phyloP scores from a whole-genome alignment of 179 eudicot species.

The Dionaea muscipula region DNA sequence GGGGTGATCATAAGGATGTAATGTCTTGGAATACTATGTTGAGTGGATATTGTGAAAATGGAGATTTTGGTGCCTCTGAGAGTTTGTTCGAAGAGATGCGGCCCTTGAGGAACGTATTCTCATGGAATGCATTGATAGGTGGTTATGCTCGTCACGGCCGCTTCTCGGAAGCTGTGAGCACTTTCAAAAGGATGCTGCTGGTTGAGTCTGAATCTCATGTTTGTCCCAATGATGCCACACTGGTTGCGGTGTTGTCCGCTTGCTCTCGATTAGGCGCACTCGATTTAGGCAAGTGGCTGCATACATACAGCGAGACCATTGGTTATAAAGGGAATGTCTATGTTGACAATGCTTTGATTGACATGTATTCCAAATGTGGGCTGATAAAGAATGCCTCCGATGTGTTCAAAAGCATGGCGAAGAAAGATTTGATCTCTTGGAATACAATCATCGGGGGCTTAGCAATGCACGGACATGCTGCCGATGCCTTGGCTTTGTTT shows the following conservation, averaged over 20 bases:
- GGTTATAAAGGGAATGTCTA: constrained; percentile 40
- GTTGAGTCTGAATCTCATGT: constrained; percentile 39
- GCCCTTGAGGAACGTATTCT: constrained; percentile 45
- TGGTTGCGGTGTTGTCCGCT: constrained; percentile 43
- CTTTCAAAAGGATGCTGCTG: constrained; percentile 48
- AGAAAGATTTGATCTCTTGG: constrained; percentile 60
- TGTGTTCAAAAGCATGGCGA: constrained; percentile 38
- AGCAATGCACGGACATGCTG: constrained; percentile 63
- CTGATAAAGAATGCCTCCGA: constrained; percentile 32
- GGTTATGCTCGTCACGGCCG: constrained; percentile 35
- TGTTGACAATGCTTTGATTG: constrained; percentile 54
- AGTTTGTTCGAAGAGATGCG: constrained; percentile 41
- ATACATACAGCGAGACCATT: constrained; percentile 35
- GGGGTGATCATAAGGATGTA: constrained; percentile 39
- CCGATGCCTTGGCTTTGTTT: constrained; percentile 46
- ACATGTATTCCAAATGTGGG: constrained; percentile 88
- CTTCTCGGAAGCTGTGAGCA: constrained; percentile 27
- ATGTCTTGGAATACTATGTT: constrained; percentile 75
- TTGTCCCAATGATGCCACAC: constrained; percentile 48
- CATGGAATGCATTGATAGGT: constrained; percentile 64
- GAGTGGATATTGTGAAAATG: constrained; percentile 47
- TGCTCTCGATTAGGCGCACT: constrained; percentile 66
- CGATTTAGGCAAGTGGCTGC: constrained; percentile 62
- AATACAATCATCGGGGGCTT: constrained; percentile 57
- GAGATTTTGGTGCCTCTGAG: constrained; percentile 41